Percentiles rank a stretch among this genome's conserved stretches.
phyloP scores from a whole-genome alignment of 305 asterid species.

The Rubia balearica region DNA sequence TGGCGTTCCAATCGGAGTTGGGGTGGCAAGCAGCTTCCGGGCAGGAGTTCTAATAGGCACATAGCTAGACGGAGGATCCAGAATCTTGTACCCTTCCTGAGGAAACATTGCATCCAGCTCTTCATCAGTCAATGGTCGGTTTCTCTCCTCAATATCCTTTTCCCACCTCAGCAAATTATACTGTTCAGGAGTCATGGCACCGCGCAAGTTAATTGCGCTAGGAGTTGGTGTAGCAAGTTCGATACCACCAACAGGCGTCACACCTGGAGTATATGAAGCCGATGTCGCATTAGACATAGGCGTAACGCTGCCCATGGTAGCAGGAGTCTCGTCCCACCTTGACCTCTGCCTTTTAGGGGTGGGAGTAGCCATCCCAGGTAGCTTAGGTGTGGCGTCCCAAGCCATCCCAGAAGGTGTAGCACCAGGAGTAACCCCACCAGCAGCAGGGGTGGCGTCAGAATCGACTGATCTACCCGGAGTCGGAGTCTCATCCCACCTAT shows the following conservation, averaged over 20 bases:
- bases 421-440: conserved; percentile 87
- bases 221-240: conserved; percentile 96
- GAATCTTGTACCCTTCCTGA: conserved; percentile 76
- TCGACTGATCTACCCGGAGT: conserved; percentile 85
- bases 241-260: conserved; percentile 75
- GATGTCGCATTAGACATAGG: conserved; percentile 76
- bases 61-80: conserved; percentile 84
- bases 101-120: conserved; percentile 89
- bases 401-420: conserved; percentile 97
- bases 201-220: conserved; percentile 57
- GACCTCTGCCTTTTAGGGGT: conserved; percentile 96
- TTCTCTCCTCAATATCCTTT: conserved; percentile 88
- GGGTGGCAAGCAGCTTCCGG: conserved; percentile 91
- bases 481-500: conserved; percentile 97
- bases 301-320: conserved; percentile 91
- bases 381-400: conserved; percentile 94
- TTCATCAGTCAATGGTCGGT: conserved; percentile 81
- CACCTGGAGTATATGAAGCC: conserved; percentile 84
- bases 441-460: conserved; percentile 82
- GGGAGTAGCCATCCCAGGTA: conserved; percentile 77
- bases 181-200: conserved; percentile 89
- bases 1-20: conserved; percentile 90
- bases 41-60: conserved; percentile 98
- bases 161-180: conserved; percentile 88
- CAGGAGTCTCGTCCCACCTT: conserved; percentile 99